Evolutionary conservation across 768 basidiomycete species (phyloP).

Genomic region (Suillus lakei): DNA sequence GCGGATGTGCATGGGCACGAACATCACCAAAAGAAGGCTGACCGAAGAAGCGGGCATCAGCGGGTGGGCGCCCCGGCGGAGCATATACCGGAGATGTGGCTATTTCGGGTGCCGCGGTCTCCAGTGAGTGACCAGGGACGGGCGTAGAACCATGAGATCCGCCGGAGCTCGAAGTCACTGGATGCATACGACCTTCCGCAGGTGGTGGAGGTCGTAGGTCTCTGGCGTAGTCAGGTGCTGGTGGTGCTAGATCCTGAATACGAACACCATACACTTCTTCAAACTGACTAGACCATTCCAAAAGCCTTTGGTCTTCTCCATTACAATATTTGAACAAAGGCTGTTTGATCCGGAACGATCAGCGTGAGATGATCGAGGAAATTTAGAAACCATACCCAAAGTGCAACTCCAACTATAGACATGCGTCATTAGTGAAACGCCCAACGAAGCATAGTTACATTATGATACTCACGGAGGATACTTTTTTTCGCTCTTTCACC

Average conservation of each 20-base stretch:
- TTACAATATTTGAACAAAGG: conserved; percentile 68
- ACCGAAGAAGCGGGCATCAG: conserved; percentile 41
- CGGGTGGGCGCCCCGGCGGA: conserved; percentile 38
- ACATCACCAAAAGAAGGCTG: conserved; percentile 23
- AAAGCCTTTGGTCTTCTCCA: conserved; percentile 56
- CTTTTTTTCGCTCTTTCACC: conserved; percentile 47
- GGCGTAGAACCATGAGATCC: not conserved
- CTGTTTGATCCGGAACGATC: conserved; percentile 40
- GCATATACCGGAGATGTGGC: conserved; percentile 34
- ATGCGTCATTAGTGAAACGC: conserved; percentile 18
- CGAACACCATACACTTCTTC: conserved; percentile 70
- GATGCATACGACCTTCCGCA: conserved; percentile 26
- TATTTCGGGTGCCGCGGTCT: conserved; percentile 18
- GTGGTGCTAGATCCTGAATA: conserved; percentile 50
- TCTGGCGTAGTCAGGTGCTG: conserved; percentile 21
- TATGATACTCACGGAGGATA: conserved; percentile 46
- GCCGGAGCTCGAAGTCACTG: not conserved
- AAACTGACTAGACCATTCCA: conserved; percentile 65
- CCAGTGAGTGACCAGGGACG: conserved; percentile 16
- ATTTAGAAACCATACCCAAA: conserved; percentile 56
- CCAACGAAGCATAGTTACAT: conserved; percentile 41
- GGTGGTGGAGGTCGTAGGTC: conserved; percentile 37
- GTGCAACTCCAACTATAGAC: conserved; percentile 59
- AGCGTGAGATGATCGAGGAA: conserved; percentile 35
- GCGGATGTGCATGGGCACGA: conserved; percentile 20